These are phyloP conservation scores for Macrocybe gigantea DNA, from an alignment of 768 basidiomycete genomes.

Conservation along the genomic window DNA sequence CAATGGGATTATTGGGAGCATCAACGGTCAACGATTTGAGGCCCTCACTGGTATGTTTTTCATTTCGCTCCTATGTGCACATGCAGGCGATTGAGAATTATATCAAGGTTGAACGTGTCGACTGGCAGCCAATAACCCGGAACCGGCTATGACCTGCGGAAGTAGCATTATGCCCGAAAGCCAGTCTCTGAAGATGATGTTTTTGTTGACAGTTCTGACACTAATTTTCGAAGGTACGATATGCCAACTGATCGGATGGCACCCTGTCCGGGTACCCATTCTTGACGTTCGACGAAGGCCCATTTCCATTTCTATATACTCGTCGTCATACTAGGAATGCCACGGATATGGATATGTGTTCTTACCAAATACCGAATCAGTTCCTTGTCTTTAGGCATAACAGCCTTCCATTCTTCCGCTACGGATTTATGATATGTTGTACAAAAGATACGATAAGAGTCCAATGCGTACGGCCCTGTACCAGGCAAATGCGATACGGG, in stretches of 20 bases:
- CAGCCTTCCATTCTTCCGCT: slow-evolving; percentile 53
- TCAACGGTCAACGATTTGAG: slow-evolving; percentile 55
- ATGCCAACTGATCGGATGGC: slow-evolving; percentile 29
- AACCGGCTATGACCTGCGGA: slow-evolving; percentile 25
- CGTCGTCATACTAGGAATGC: neutral
- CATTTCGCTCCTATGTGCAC: neutral
- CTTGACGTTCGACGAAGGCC: slow-evolving; percentile 47
- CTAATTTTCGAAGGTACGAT: slow-evolving; percentile 31
- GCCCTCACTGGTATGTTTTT: slow-evolving; percentile 62
- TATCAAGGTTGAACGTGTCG: slow-evolving; percentile 53
- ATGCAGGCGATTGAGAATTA: neutral
- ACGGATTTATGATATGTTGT: slow-evolving; percentile 21
- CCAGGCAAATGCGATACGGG: slow-evolving; percentile 57
- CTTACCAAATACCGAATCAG: slow-evolving; percentile 61
- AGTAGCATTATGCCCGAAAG: neutral
- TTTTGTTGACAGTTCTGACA: slow-evolving; percentile 25
- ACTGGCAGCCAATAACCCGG: slow-evolving; percentile 50
- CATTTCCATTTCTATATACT: slow-evolving; percentile 61
- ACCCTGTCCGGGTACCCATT: slow-evolving; percentile 45
- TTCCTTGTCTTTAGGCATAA: slow-evolving; percentile 65
- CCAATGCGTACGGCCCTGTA: slow-evolving; percentile 64
- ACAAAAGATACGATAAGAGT: slow-evolving; percentile 74
- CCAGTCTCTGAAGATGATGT: neutral
- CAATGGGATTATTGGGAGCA: slow-evolving; percentile 75
- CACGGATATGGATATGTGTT: neutral